Evolutionary conservation across 176 grass and related monocot genomes (phyloP).

Genomic region (Elaeis guineensis): DNA sequence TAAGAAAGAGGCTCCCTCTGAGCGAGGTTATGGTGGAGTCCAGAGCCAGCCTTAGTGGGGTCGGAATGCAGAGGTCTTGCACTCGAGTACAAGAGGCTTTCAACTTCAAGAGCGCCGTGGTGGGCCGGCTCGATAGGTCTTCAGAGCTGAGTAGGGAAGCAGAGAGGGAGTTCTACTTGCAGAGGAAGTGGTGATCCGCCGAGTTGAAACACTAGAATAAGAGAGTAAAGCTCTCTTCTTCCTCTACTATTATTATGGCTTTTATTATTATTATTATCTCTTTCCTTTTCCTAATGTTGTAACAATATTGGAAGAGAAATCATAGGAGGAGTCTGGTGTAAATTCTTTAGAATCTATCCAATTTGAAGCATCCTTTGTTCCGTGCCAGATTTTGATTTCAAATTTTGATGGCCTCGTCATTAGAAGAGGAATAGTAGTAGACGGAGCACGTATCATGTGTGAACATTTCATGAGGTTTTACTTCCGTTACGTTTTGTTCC

Average conservation of each 20-base stretch:
- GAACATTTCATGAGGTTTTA: constrained; percentile 2
- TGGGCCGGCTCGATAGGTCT: constrained; percentile 50
- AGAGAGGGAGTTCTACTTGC: constrained; percentile 43
- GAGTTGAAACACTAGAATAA: constrained; percentile 18
- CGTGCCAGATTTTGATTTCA: constrained; percentile 1
- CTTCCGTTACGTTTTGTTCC: neutral
- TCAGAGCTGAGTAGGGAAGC: constrained; percentile 15
- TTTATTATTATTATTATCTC: neutral
- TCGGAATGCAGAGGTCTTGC: constrained; percentile 43
- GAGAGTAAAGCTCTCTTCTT: constrained; percentile 13
- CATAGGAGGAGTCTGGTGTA: constrained; percentile 7
- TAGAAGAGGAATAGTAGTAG: too few relatives aligned
- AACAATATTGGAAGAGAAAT: constrained; percentile 27
- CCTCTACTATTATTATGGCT: constrained; percentile 4
- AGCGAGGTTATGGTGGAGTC: constrained; percentile 77
- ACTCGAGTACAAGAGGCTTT: constrained; percentile 48
- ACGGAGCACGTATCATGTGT: too few relatives aligned
- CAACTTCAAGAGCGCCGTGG: constrained; percentile 65
- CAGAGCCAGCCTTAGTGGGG: constrained; percentile 50
- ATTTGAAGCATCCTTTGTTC: neutral
- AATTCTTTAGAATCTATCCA: constrained; percentile 13
- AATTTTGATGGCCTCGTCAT: too few relatives aligned
- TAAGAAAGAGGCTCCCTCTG: constrained; percentile 59
- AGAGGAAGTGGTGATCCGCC: constrained; percentile 46
- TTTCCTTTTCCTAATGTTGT: constrained; percentile 2